Evolutionary conservation across 306 rosid species (phyloP), one percentile per base, ranked within the genome.

Genomic region (Lablab purpureus): DNA sequence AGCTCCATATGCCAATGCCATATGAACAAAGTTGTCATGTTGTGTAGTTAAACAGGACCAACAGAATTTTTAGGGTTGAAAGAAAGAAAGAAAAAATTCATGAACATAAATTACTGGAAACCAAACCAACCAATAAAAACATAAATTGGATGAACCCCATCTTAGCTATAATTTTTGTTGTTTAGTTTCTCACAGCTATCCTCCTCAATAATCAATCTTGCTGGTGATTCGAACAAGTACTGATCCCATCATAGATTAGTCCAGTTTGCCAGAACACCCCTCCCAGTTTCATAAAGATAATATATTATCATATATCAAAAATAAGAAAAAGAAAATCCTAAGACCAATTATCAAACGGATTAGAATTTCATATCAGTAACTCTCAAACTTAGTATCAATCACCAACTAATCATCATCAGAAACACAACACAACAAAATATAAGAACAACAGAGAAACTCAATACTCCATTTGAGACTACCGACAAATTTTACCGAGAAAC

Each of bases 71-170:
- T 36, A 11, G 46, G 46, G 47, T 25, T 49, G n/a, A n/a, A n/a
- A n/a, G 65, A 50, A 75, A 62, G 36, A 60, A 30, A 63, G 25
- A 14, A 63, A 60, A 13, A 14, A 19, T 25, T 30, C 5, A 40
- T 19, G 1, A 65, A 67, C 11, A 32, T 2, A 12, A 19, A 21
- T 74, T 27, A 73, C 7, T 5, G 22, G n/a, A 60, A 84, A 68
- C 55, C 55, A 79, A 60, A 68, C 55, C 64, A 79, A 68, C 43
- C 22, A 41, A 65, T 73, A 28, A 41, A n/a, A 56, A 55, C 76
- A 54, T 55, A 55, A 67, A 54, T n/a, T 19, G 21, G 7, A 21
- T 46, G 64, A 58, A 78, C 51, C 58, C 19, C 13, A 78, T 17
- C 58, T 41, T 17, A 63, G 0, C 1, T 63, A 2, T 32, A 6